Evolutionary conservation across 2,329 filamentous ascomycete genomes (phyloP).

Genomic region (Amesomyces nigricolor): DNA sequence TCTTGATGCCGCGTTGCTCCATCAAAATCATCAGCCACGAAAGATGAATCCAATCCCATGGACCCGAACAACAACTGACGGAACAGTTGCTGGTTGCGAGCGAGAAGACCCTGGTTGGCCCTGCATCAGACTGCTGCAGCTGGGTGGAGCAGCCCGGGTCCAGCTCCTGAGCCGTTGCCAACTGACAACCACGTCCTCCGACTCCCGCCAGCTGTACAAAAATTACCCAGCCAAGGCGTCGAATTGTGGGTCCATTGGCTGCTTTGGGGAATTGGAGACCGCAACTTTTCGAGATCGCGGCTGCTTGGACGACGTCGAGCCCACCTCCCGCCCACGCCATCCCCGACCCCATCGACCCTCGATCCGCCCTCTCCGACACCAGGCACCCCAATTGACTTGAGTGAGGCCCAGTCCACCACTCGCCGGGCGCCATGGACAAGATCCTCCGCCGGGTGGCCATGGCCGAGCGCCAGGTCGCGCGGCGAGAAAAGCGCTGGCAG

Average conservation of each 20-base stretch:
- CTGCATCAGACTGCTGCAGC: background rate
- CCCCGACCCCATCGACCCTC: background rate
- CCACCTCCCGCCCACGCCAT: slow-evolving; percentile 3
- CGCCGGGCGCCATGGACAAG: slow-evolving; percentile 57
- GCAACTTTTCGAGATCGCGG: slow-evolving; percentile 17
- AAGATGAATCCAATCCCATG: background rate
- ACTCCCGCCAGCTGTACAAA: slow-evolving; percentile 14
- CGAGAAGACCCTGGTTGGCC: background rate
- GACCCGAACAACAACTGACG: background rate
- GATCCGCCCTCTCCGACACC: background rate
- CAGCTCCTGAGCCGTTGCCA: background rate
- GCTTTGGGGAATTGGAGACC: background rate
- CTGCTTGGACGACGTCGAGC: background rate
- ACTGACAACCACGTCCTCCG: background rate
- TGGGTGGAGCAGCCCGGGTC: background rate
- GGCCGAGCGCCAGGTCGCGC: slow-evolving; percentile 58
- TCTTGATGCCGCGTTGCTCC: background rate
- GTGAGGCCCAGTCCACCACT: slow-evolving; percentile 8
- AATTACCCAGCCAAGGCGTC: slow-evolving; percentile 8
- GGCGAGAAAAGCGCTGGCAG: slow-evolving; percentile 35
- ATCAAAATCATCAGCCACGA: background rate
- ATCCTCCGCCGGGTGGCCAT: slow-evolving; percentile 60
- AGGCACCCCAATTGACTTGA: slow-evolving; percentile 3
- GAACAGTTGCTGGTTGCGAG: background rate
- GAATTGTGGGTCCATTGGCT: slow-evolving; percentile 1